These are phyloP conservation scores for Pestalotiopsis sp. DNA, from an alignment of 2,329 filamentous ascomycete species.

Conservation along the genomic window DNA sequence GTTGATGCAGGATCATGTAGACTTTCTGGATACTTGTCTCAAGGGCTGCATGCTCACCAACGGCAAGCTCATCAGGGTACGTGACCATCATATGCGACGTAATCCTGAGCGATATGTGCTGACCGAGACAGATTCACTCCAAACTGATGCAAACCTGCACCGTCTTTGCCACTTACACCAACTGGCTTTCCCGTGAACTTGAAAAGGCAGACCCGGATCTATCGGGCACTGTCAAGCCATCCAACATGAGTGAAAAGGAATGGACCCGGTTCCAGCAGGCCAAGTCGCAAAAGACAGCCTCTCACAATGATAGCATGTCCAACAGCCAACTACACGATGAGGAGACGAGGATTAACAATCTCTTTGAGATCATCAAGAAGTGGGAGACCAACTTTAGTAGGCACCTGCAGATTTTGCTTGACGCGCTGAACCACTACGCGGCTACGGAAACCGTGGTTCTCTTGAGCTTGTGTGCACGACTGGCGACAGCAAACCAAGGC, in stretches of 20 bases:
- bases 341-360: slow-evolving; percentile 65
- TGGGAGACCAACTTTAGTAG: slow-evolving; percentile 93
- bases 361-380: slow-evolving; percentile 85
- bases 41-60: slow-evolving; percentile 99
- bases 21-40: slow-evolving; percentile 95
- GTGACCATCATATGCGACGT: slow-evolving; percentile 20
- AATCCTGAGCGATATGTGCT: slow-evolving; percentile 18
- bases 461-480: slow-evolving; percentile 79
- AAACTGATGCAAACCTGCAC: slow-evolving; percentile 96
- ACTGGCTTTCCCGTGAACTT: slow-evolving; percentile 82
- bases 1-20: slow-evolving; percentile 98
- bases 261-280: slow-evolving; percentile 61
- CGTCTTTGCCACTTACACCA: slow-evolving; percentile 89
- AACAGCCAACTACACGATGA: slow-evolving; percentile 41
- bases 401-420: slow-evolving; percentile 90
- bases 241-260: slow-evolving; percentile 62
- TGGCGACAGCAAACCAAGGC: slow-evolving; percentile 82
- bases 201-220: slow-evolving; percentile 83
- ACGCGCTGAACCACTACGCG: slow-evolving; percentile 95
- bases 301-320: slow-evolving; percentile 34
- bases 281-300: slow-evolving; percentile 39
- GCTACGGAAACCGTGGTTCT: slow-evolving; percentile 96
- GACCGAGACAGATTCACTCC: slow-evolving; percentile 76
- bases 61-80: slow-evolving; percentile 86
- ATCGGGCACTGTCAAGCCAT: slow-evolving; percentile 56